Percentiles rank a stretch among this genome's conserved stretches.
phyloP scores from a whole-genome alignment of 768 basidiomycete genomes.

The Harrya chromipes region DNA sequence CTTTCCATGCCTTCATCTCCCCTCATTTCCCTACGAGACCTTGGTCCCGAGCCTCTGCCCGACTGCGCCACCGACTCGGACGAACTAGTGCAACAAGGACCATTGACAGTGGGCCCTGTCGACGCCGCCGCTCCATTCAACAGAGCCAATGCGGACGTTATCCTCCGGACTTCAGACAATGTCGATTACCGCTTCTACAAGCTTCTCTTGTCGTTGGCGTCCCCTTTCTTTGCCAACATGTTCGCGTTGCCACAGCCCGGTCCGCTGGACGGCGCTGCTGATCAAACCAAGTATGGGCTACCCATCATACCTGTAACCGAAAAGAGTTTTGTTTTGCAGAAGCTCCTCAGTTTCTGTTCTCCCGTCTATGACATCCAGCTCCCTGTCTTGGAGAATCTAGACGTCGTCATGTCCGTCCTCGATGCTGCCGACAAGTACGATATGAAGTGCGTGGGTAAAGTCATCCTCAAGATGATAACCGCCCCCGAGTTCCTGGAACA shows the following conservation, averaged over 20 bases:
- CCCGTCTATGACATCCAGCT: conserved; percentile 40
- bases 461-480: conserved; percentile 31
- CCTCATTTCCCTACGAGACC: conserved; percentile 1
- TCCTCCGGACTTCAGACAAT: conserved; percentile 52
- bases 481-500: conserved; percentile 32
- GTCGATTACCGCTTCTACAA: conserved; percentile 54
- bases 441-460: conserved; percentile 42
- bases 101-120: conserved; percentile 14
- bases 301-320: conserved; percentile 50
- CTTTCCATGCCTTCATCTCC: conserved; percentile 15
- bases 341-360: conserved; percentile 47
- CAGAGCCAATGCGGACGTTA: conserved; percentile 47
- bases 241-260: conserved; percentile 49
- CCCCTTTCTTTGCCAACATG: conserved; percentile 56
- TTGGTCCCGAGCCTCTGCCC: conserved; percentile 2
- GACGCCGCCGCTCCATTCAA: conserved; percentile 45
- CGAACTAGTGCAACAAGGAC: conserved; percentile 5
- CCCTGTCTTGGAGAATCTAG: conserved; percentile 35
- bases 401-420: conserved; percentile 40
- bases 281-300: conserved; percentile 33
- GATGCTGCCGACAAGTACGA: conserved; percentile 51
- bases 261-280: conserved; percentile 24
- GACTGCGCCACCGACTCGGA: not conserved
- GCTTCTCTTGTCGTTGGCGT: conserved; percentile 51
- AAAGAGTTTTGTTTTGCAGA: conserved; percentile 37